Evolutionary conservation across 345 rosid species (phyloP), one percentile per base, ranked within the genome.

Genomic region (Eucalyptus shirleyi): DNA sequence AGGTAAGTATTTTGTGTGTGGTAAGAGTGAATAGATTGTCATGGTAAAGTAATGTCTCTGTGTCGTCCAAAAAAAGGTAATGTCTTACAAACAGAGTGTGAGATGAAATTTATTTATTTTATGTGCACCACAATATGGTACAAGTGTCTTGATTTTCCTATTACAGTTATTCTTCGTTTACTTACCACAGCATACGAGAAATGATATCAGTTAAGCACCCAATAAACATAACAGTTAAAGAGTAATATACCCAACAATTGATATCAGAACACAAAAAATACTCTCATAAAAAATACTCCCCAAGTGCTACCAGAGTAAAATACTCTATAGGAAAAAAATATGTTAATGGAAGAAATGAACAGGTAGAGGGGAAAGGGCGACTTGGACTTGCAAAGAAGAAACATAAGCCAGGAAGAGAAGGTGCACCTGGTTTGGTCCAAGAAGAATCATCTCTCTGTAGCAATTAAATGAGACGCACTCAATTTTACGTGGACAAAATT

Each of bases 391-490:
- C 82, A 72, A 34, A 2, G 3, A 72, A 34, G 82, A 45, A 86
- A 18, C 50, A 47, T 47, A 47, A 47, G 50, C 50, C 50, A 47
- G 13, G 50, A 47, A 47, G 50, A 47, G 50, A 47, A 47, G 50
- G 50, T 47, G 50, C 50, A 47, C 50, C 49, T 47, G 49, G 49
- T 47, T 47, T 47, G 49, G 49, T 47, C 49, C 49, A 47, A 47
- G 49, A 11, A 47, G 0, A 47, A 47, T 47, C 50, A 4, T 47
- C 50, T 47, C 50, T 47, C 50, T 47, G 50, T 11, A 47, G 50
- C 4, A 5, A 47, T 0, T 47, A 4, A 47, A 47, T 47, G 4
- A 47, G 50, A 47, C 0, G 50, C 50, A 47, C 0, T 47, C 50
- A 47, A 47, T 47, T 47, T 47, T 47, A 47, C 13, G 13, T 47